Conservation (phyloP, 257 asterid species). For the Forsythia suspensa region DNA sequence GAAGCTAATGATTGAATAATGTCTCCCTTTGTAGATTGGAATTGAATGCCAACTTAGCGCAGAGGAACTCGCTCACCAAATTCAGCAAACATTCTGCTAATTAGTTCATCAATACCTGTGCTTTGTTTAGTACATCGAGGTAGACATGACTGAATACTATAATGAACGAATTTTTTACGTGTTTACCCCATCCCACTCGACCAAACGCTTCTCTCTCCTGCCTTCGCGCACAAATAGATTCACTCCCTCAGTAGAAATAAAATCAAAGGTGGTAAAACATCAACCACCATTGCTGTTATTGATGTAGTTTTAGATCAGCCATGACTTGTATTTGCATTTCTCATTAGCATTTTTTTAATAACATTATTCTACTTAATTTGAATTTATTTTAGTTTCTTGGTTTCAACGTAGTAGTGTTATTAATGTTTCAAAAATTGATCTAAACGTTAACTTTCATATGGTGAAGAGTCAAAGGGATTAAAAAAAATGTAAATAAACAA, state of each 20-base stretch:
- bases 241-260: background rate
- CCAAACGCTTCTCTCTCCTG: background rate
- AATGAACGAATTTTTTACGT: background rate
- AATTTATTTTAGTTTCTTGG: background rate
- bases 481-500: no score
- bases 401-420: no score
- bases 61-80: conserved; percentile 84
- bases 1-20: conserved; percentile 12
- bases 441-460: no score
- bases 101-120: background rate
- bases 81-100: conserved; percentile 87
- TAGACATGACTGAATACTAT: background rate
- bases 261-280: conserved; percentile 27
- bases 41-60: conserved; percentile 97
- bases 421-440: no score
- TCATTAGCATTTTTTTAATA: background rate
- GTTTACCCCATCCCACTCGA: background rate
- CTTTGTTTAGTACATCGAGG: background rate
- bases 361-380: background rate
- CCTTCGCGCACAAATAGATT: background rate
- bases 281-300: conserved; percentile 7
- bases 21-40: conserved; percentile 52
- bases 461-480: no score
- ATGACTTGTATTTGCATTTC: background rate
- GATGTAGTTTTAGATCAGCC: conserved; percentile 7